A percentile compares a stretch with the other conserved stretches of the same genome.
Conservation (phyloP, 2,329 filamentous ascomycete species). For the Stagonosporopsis rhizophila region DNA sequence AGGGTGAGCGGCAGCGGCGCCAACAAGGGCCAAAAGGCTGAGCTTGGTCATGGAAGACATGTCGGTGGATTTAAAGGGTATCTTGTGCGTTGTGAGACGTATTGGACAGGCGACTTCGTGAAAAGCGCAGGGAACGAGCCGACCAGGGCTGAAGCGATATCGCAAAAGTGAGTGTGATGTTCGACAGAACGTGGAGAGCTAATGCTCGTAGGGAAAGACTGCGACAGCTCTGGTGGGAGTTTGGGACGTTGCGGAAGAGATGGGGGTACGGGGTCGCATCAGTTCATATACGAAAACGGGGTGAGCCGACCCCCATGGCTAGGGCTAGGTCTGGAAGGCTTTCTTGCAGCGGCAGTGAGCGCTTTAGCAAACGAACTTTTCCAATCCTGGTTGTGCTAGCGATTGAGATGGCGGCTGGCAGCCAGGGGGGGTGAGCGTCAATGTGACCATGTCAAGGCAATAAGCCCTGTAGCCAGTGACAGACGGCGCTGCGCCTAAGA, state of each 20-base stretch:
- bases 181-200: constrained; percentile 52
- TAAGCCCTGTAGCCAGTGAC: constrained; percentile 19
- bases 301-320: constrained; percentile 20
- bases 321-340: constrained; percentile 19
- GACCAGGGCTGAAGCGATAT: constrained; percentile 53
- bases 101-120: constrained; percentile 41
- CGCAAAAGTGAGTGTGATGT: constrained; percentile 47
- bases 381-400: constrained; percentile 33
- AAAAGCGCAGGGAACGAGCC: constrained; percentile 50
- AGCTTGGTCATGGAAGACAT: constrained; percentile 49
- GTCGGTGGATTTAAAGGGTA: constrained; percentile 31
- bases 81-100: constrained; percentile 11
- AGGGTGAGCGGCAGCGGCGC: constrained; percentile 50
- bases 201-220: constrained; percentile 50
- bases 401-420: constrained; percentile 23
- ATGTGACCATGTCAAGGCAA: constrained; percentile 19
- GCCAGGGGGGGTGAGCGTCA: constrained; percentile 31
- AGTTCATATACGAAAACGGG: constrained; percentile 40
- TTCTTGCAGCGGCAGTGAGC: constrained; percentile 25
- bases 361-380: constrained; percentile 36
- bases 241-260: constrained; percentile 33
- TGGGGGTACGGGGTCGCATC: constrained; percentile 31
- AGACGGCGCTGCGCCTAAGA: constrained; percentile 17
- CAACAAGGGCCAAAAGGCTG: constrained; percentile 53
- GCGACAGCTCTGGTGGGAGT: constrained; percentile 44